Percentiles rank a stretch among this genome's conserved stretches.
Evolutionary conservation across 208 protist species (phyloP).

Genomic region (Wallacemonas sp.): DNA sequence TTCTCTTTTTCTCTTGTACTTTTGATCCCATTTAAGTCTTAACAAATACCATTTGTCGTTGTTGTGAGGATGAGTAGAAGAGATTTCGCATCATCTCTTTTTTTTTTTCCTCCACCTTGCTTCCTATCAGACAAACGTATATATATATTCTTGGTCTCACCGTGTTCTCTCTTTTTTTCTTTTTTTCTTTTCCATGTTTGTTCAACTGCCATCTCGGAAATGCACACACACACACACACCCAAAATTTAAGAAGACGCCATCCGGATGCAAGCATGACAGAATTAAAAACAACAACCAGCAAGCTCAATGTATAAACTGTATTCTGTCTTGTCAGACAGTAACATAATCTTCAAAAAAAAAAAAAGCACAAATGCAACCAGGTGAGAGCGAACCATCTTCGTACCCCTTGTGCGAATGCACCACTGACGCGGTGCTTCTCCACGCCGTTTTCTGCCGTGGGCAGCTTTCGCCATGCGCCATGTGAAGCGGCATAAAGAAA

Average conservation of each 20-base stretch:
- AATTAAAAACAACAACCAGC: conserved; percentile 8
- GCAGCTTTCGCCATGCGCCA: too few species aligned
- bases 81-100: too few species aligned
- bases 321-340: not conserved
- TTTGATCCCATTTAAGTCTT: too few species aligned
- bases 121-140: not conserved
- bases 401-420: not conserved
- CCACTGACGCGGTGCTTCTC: not conserved
- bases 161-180: not conserved
- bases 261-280: not conserved
- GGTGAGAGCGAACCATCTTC: not conserved
- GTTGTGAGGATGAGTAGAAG: too few species aligned
- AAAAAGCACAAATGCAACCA: not conserved
- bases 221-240: not conserved
- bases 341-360: not conserved
- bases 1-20: too few species aligned
- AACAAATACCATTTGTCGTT: too few species aligned
- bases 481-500: too few species aligned
- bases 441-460: not conserved
- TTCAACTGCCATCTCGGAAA: not conserved
- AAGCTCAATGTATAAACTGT: not conserved
- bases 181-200: not conserved
- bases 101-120: too few species aligned
- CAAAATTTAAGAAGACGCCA: not conserved
- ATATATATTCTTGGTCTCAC: not conserved